These are phyloP conservation scores for Cornus kousa DNA, from an alignment of 148 eudicot genomes.

Conservation along the genomic window DNA sequence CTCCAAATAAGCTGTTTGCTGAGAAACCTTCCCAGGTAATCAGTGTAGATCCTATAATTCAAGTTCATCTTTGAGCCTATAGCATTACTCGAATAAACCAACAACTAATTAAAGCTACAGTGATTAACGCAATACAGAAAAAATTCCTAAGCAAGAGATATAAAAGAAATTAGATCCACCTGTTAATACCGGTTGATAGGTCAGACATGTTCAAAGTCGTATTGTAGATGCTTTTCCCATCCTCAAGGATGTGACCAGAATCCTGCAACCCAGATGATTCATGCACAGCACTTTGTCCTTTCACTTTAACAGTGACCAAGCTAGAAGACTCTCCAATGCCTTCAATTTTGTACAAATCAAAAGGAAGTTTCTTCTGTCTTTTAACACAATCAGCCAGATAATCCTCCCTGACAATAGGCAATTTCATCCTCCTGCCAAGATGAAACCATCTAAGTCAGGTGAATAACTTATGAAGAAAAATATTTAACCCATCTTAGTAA, in stretches of 20 bases:
- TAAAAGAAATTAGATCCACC: constrained; percentile 38
- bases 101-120: background rate
- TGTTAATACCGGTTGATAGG: constrained; percentile 83
- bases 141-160: background rate
- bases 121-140: background rate
- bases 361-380: constrained; percentile 79
- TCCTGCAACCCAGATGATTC: constrained; percentile 81
- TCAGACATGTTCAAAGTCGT: constrained; percentile 93
- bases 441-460: constrained; percentile 8
- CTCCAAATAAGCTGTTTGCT: background rate
- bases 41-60: background rate
- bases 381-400: constrained; percentile 69
- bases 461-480: constrained; percentile 5
- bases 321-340: constrained; percentile 51
- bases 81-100: background rate
- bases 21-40: background rate
- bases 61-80: background rate
- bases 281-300: constrained; percentile 90
- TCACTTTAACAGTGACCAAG: constrained; percentile 83
- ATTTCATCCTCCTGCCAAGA: constrained; percentile 79
- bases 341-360: constrained; percentile 76
- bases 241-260: constrained; percentile 92
- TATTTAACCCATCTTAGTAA: background rate
- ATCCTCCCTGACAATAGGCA: constrained; percentile 89
- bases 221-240: constrained; percentile 84